These are phyloP conservation scores for Musa beccarii DNA, from an alignment of 176 grass and related monocot species.

Conservation along the genomic window DNA sequence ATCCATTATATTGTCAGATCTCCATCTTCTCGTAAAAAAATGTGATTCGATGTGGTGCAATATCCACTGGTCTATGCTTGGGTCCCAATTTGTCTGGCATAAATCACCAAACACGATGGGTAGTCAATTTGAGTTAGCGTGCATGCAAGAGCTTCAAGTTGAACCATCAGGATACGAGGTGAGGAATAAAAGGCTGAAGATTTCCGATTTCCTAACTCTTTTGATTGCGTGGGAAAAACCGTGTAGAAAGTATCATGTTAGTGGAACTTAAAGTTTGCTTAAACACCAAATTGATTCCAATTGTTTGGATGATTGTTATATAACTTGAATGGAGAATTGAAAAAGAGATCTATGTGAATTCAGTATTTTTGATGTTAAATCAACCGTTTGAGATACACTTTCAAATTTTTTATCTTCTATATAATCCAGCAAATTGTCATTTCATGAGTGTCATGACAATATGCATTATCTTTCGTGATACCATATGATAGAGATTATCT, in stretches of 20 bases:
- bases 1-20: conserved; percentile 41
- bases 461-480: no score
- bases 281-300: not conserved
- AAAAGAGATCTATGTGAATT: no score
- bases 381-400: no score
- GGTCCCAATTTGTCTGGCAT: conserved; percentile 50
- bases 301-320: conserved; percentile 1
- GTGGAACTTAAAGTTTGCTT: conserved; percentile 1
- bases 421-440: no score
- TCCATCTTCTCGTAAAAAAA: conserved; percentile 20
- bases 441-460: no score
- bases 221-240: conserved; percentile 51
- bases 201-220: conserved; percentile 33
- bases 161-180: conserved; percentile 74
- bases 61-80: conserved; percentile 81
- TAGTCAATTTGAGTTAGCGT: conserved; percentile 52
- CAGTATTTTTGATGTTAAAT: no score
- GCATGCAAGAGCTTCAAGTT: conserved; percentile 65
- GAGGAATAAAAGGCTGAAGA: conserved; percentile 67
- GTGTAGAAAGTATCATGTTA: conserved; percentile 29
- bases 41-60: conserved; percentile 55
- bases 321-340: no score
- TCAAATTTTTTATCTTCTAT: no score
- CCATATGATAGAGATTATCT: no score
- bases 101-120: conserved; percentile 66